phyloP scores from a whole-genome alignment of 192 early-diverging fungal species.

The Coemansia sp. region DNA sequence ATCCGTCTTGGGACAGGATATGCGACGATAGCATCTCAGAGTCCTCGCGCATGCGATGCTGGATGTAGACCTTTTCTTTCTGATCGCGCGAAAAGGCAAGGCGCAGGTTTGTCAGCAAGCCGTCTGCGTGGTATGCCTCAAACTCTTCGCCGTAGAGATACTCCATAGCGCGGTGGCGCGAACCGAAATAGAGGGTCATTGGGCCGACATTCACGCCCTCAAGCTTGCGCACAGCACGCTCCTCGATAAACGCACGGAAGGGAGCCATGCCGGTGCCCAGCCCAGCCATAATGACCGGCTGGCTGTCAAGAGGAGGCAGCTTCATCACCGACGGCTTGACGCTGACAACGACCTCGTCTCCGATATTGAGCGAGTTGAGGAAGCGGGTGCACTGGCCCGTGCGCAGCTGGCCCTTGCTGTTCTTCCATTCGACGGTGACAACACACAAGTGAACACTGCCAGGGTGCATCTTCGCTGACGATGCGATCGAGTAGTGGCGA shows the following conservation, averaged over 20 bases:
- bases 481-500: constrained; percentile 98
- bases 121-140: constrained; percentile 90
- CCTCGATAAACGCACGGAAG: constrained; percentile 96
- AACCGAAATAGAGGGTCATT: constrained; percentile 95
- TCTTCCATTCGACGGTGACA: constrained; percentile 89
- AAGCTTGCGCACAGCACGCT: constrained; percentile 77
- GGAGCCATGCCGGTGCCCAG: constrained; percentile 98
- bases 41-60: constrained; percentile 93
- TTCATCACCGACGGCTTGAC: constrained; percentile 98
- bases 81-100: constrained; percentile 96
- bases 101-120: constrained; percentile 82
- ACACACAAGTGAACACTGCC: constrained; percentile 88
- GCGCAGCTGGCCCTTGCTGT: constrained; percentile 63
- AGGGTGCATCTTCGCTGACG: constrained; percentile 81
- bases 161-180: constrained; percentile 88
- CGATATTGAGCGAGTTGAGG: constrained; percentile 67
- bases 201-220: constrained; percentile 83
- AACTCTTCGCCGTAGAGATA: constrained; percentile 96
- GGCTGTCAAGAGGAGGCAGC: constrained; percentile 72
- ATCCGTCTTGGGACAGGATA: constrained; percentile 73
- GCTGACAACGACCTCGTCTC: constrained; percentile 73
- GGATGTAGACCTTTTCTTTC: constrained; percentile 92
- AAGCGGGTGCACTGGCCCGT: constrained; percentile 92
- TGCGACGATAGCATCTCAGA: constrained; percentile 68
- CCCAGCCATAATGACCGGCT: constrained; percentile 95